phyloP scores from a whole-genome alignment of 108 stramenopile species.

The Skeletonema costatum region DNA sequence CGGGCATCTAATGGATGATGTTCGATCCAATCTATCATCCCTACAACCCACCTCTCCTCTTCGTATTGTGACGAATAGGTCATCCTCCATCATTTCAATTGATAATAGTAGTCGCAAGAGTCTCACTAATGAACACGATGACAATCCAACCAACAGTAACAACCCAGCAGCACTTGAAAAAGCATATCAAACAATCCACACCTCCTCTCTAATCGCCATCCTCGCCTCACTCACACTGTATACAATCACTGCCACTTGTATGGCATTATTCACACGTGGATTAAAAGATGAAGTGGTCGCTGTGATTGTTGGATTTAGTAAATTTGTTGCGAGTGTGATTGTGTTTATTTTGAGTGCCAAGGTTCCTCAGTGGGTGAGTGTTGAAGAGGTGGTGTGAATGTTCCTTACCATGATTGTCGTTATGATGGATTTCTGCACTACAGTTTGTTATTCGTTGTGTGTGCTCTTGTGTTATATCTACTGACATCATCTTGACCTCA shows the following conservation, averaged over 20 bases:
- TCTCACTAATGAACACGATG: not conserved
- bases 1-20: not conserved
- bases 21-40: not conserved
- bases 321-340: conserved; percentile 23
- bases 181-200: conserved; percentile 20
- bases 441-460: not conserved
- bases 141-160: not conserved
- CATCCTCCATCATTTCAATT: not conserved
- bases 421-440: not conserved
- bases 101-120: not conserved
- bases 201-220: conserved; percentile 20
- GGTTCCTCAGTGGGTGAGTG: conserved; percentile 53
- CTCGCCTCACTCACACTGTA: conserved; percentile 15
- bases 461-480: not conserved
- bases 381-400: too few species aligned
- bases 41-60: not conserved
- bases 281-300: conserved; percentile 37
- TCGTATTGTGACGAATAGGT: not conserved
- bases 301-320: conserved; percentile 26
- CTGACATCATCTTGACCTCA: not conserved
- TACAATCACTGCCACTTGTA: conserved; percentile 12
- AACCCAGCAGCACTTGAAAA: not conserved
- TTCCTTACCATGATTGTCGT: too few species aligned
- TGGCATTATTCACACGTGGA: conserved; percentile 24
- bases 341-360: conserved; percentile 37